A percentile compares a stretch with the other conserved stretches of the same genome.
Conservation (phyloP, 257 asterid genomes). For the Rehmannia glutinosa region DNA sequence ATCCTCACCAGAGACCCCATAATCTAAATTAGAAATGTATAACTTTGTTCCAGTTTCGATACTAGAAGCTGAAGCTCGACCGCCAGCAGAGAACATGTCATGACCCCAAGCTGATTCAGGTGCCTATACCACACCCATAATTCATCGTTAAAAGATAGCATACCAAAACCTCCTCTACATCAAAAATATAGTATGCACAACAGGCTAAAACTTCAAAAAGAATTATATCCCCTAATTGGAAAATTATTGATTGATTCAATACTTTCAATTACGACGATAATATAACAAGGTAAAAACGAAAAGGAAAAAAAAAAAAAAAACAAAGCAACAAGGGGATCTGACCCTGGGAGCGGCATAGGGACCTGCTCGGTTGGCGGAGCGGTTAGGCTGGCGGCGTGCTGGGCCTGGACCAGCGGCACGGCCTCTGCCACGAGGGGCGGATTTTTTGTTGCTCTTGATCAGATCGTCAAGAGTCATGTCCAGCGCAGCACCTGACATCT, state of each 20-base stretch:
- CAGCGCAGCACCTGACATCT: constrained; percentile 83
- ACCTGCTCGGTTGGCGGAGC: constrained; percentile 54
- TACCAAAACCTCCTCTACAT: neutral
- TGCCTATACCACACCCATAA: constrained; percentile 43
- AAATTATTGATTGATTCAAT: too few relatives aligned
- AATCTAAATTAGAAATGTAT: constrained; percentile 89
- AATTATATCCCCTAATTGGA: too few relatives aligned
- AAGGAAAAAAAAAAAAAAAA: neutral
- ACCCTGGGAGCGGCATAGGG: constrained; percentile 79
- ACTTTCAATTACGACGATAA: too few relatives aligned
- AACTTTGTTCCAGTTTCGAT: constrained; percentile 97
- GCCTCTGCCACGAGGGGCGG: constrained; percentile 50
- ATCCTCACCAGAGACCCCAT: constrained; percentile 89
- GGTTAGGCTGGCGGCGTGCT: constrained; percentile 62
- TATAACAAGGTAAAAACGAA: neutral
- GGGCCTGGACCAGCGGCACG: constrained; percentile 77
- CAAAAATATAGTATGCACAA: neutral
- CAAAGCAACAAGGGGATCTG: constrained; percentile 29
- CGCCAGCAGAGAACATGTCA: constrained; percentile 63
- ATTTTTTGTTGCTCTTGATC: constrained; percentile 79
- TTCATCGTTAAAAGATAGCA: neutral
- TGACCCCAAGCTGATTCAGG: constrained; percentile 89
- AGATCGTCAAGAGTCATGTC: constrained; percentile 93
- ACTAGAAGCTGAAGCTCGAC: constrained; percentile 52
- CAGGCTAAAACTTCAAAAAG: too few relatives aligned